A percentile compares a stretch with the other conserved stretches of the same genome.
These are phyloP conservation scores for Plasmodium reichenowi DNA, from an alignment of 169 alveolate species.

Conservation along the genomic window DNA sequence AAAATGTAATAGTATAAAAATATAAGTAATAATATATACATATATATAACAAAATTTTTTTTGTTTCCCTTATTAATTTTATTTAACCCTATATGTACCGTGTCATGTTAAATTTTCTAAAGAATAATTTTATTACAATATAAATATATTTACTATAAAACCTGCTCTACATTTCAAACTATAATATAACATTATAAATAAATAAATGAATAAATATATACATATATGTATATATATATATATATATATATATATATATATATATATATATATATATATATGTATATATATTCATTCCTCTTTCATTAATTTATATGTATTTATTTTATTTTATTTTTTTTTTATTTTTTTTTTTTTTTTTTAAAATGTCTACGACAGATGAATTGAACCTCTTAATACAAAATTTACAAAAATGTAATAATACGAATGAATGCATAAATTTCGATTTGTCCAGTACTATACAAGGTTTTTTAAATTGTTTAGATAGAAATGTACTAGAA, in stretches of 20 bases:
- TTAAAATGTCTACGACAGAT: constrained; percentile 35
- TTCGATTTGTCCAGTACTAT: constrained; percentile 60
- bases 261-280: neutral
- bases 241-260: neutral
- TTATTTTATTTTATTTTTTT: too few species aligned
- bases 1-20: too few species aligned
- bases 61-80: too few species aligned
- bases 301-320: neutral
- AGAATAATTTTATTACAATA: too few species aligned
- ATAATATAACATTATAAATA: too few species aligned
- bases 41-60: neutral
- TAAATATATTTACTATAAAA: too few species aligned
- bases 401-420: constrained; percentile 64
- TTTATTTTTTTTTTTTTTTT: too few species aligned
- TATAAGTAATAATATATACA: neutral
- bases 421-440: constrained; percentile 60
- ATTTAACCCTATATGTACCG: too few species aligned
- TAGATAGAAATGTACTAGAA: constrained; percentile 51
- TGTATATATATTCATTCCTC: neutral
- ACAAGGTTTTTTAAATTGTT: constrained; percentile 44
- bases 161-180: too few species aligned
- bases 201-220: too few species aligned
- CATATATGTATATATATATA: neutral
- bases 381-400: constrained; percentile 35
- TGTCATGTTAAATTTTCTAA: too few species aligned